Evolutionary conservation across 2,329 filamentous ascomycete species (phyloP), one percentile per base, ranked within the genome.

Genomic region (Dactylellina leptospora): DNA sequence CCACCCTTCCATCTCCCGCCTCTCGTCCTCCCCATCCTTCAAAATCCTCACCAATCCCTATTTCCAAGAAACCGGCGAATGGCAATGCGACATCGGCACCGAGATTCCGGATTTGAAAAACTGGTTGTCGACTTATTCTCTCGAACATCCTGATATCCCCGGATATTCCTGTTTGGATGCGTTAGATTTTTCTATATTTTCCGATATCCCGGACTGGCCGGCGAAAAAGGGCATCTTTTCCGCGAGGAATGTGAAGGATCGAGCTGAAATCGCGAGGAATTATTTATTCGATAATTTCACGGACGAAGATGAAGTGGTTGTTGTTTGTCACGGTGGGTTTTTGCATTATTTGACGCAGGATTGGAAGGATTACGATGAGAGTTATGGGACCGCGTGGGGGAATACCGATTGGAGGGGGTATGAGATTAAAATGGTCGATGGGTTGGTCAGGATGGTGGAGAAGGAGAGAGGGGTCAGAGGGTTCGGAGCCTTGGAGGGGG

Each of bases 31-130:
- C 63, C 2, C 74, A 75, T 16, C 75, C 56, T 76, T 76, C 13
- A 70, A 68, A 42, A 45, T 79, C 45, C 71, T 78, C 44, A 63
- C 74, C 9, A 62, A 79, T 5, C 76, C 78, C 0, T 74, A 78
- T 47, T 76, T 79, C 8, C 79, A 80, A 42, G 78, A 79, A 59
- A 76, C 75, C 45, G 77, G 77, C 36, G 59, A 50, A 3, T 42
- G 75, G 42, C 76, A 77, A 10, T 79, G 79, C 74, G 78, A 79
- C 75, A 79, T 78, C 38, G 79, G 78, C 3, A 77, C 75, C 11
- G n/a, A 63, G 8, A 27, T 64, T 0, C 53, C 51, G 0, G 33
- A 53, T 8, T 10, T 72, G 4, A 23, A 42, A 8, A 10, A 51
- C 0, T 64, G 51, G 25, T 6, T 72, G 0, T 3, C 36, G 11